Conservation (phyloP, 345 rosid species). For the Eucalyptus erythrocorys region DNA sequence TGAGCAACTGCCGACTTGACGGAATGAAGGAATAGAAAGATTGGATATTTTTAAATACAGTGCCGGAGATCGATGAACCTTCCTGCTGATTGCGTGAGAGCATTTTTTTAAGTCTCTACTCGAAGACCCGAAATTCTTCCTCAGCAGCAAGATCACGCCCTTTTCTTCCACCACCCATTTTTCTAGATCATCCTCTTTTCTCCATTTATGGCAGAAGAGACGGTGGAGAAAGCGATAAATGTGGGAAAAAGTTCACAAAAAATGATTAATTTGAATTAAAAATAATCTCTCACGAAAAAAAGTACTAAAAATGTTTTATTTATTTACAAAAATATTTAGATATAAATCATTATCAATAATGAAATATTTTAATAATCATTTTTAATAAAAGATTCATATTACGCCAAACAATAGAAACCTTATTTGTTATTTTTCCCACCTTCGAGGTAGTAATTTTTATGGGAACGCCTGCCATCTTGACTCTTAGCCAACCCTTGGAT, state of each 20-base stretch:
- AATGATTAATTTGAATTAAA: too few species aligned
- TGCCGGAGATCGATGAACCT: neutral
- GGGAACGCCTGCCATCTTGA: neutral
- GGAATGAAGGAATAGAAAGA: neutral
- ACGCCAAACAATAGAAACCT: fast-evolving
- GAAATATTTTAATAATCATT: fast-evolving
- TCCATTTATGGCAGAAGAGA: neutral
- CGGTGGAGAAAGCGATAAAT: neutral
- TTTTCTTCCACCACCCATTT: neutral
- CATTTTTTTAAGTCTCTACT: neutral
- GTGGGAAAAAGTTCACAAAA: fast-evolving
- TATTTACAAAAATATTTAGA: neutral
- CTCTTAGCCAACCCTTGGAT: neutral
- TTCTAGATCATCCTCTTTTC: neutral
- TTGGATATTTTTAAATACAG: neutral
- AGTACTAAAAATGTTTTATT: neutral
- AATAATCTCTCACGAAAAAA: too few species aligned
- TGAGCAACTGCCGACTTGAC: neutral
- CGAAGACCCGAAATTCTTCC: neutral
- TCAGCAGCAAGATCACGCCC: neutral
- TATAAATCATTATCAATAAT: neutral
- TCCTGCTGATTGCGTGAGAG: neutral
- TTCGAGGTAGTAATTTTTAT: neutral
- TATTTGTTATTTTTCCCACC: neutral
- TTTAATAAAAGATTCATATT: neutral